Evolutionary conservation across 768 basidiomycete species (phyloP).

Genomic region (Auriscalpium orientale): DNA sequence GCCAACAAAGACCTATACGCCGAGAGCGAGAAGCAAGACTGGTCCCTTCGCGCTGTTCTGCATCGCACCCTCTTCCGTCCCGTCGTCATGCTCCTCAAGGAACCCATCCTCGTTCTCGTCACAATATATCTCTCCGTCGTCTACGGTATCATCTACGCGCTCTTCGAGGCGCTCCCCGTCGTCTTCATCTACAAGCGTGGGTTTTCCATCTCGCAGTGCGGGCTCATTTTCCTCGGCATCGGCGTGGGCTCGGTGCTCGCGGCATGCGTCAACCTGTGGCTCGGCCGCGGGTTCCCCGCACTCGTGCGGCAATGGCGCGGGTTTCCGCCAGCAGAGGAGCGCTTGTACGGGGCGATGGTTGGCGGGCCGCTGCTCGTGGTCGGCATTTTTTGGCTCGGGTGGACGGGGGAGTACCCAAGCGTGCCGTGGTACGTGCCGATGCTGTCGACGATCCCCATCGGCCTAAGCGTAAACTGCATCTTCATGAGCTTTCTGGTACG

Average conservation of each 20-base stretch:
- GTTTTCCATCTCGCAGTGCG: neutral
- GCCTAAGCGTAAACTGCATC: conserved; percentile 5
- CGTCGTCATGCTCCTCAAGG: conserved; percentile 23
- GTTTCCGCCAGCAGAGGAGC: conserved; percentile 21
- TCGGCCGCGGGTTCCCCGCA: conserved; percentile 13
- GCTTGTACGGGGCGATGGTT: conserved; percentile 14
- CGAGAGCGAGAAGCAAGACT: neutral
- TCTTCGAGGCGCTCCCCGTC: conserved; percentile 3
- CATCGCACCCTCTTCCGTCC: conserved; percentile 22
- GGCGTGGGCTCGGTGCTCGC: conserved; percentile 2
- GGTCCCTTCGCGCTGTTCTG: conserved; percentile 8
- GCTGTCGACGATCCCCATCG: conserved; percentile 10
- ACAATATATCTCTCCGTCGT: conserved; percentile 4
- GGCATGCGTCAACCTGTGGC: neutral
- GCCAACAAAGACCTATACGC: too few species aligned
- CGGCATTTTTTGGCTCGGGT: conserved; percentile 20
- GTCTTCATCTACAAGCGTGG: conserved; percentile 1
- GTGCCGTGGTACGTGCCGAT: conserved; percentile 15
- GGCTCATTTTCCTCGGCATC: conserved; percentile 6
- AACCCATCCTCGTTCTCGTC: conserved; percentile 12
- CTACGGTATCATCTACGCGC: conserved; percentile 1
- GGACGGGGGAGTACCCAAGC: conserved; percentile 15
- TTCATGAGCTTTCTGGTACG: conserved; percentile 15
- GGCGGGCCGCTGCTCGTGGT: conserved; percentile 15
- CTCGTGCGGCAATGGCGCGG: conserved; percentile 18